Evolutionary conservation across 1,139 yeast genomes (phyloP), one percentile per base, ranked within the genome.

Genomic region (Candida frijolesensis): DNA sequence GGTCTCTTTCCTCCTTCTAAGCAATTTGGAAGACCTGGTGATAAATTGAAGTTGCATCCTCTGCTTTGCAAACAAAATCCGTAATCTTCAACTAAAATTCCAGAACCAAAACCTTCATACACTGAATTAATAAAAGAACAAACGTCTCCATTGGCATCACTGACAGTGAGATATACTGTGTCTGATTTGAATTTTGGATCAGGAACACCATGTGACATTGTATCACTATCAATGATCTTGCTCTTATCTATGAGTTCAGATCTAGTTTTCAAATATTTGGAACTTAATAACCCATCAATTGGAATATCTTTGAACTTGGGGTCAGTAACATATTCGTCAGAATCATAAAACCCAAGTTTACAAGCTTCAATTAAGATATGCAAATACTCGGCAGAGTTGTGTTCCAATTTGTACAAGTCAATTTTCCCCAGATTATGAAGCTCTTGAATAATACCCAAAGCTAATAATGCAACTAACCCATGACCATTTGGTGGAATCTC

Each of bases 401-500:
- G 95, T 55, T 80, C 63, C 61, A 85, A 54, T 3, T 66, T 59
- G 22, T 66, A 59, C 42, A 86, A 64, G 48, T 82, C 71, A 30
- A 85, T 72, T 9, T 60, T 66, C 1, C 82, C 81, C 32, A 65
- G 56, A 15, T 72, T 74, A 47, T 83, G 81, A 51, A 85, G 69
- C 42, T 81, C 79, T 55, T 78, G 79, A 53, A 89, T 77, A 43
- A 85, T 72, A 0, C 95, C 95, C 48, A 87, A 66, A 0, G 92
- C 83, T 42, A 86, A 67, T 44, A 87, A 70, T 0, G 91, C 94
- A 44, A 87, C 87, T 35, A 87, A 68, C 1, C 95, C 95, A 50
- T 87, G 89, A 2, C 92, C 90, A 63, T 84, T 87, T 19, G 95
- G 95, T 6, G 95, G 94, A 50, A 87, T 83, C 63, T 87, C 94